Evolutionary conservation across 1,284 basidiomycete species (phyloP).

Genomic region (Pyrrhoderma lamaoense): DNA sequence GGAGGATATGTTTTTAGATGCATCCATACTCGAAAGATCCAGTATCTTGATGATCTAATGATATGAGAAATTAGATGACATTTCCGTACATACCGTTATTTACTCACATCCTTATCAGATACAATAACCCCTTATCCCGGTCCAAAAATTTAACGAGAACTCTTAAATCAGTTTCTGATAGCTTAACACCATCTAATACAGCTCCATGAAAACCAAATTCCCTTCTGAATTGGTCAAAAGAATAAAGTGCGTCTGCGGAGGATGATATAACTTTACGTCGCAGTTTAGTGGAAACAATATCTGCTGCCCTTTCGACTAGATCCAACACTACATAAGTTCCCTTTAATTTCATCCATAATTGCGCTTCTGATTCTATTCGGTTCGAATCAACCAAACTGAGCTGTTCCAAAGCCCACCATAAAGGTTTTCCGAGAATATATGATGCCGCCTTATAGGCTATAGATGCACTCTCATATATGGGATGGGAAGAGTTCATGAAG

Average conservation of each 20-base stretch:
- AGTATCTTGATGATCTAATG: slow-evolving; percentile 74
- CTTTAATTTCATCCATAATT: slow-evolving; percentile 55
- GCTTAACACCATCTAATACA: slow-evolving; percentile 28
- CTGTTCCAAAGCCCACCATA: slow-evolving; percentile 83
- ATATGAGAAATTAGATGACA: slow-evolving; percentile 5
- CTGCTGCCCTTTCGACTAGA: slow-evolving; percentile 58
- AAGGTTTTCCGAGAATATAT: slow-evolving; percentile 66
- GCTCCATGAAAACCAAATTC: slow-evolving; percentile 38
- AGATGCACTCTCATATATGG: slow-evolving; percentile 64
- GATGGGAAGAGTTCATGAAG: slow-evolving; percentile 53
- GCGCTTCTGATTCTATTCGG: slow-evolving; percentile 43
- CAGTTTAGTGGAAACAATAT: slow-evolving; percentile 37
- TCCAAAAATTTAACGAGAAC: slow-evolving; percentile 73
- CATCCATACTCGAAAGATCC: slow-evolving; percentile 23
- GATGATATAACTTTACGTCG: slow-evolving; percentile 38
- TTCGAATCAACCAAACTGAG: slow-evolving; percentile 62
- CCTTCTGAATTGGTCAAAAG: slow-evolving; percentile 50
- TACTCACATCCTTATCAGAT: slow-evolving; percentile 55
- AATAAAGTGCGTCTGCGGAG: slow-evolving; percentile 60
- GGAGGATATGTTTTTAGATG: slow-evolving; percentile 40
- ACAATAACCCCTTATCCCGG: slow-evolving; percentile 64
- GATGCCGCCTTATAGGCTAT: slow-evolving; percentile 62
- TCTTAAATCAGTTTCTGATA: slow-evolving; percentile 57
- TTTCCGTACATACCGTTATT: slow-evolving; percentile 4
- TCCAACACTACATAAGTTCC: slow-evolving; percentile 74